Evolutionary conservation across 192 early-diverging fungal genomes (phyloP), one percentile per base, ranked within the genome.

Genomic region (Coemansia sp.): DNA sequence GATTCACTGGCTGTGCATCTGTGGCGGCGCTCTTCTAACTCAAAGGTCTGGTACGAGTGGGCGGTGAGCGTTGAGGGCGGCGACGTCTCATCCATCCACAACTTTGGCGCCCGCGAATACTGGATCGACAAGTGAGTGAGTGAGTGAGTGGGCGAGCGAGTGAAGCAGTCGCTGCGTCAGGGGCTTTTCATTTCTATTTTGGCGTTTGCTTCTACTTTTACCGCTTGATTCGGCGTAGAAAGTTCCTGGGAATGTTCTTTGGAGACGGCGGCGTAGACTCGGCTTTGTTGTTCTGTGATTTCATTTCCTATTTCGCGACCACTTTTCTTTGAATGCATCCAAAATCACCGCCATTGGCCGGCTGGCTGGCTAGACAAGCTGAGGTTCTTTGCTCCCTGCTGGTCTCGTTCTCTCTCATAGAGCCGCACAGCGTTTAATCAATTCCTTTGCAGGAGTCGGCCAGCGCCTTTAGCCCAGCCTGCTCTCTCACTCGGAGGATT

Each of bases 1-100:
- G 74, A 88, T 9, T 63, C 97, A 6, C 63, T 98, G 32, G 81
- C 84, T 63, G 85, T 94, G 12, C 85, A 92, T 65, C 91, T 98
- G 72, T 99, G 98, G 96, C 74, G 98, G 25, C 76, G 87, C 46
- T 85, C 91, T n/a, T 84, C 87, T 55, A 78, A 71, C 16, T 68
- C 91, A 44, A 97, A 94, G 65, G 92, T 95, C 11, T 99, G 98
- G 98, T 98, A 98, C 73, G 98, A 99, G 77, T 99, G 98, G 98
- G 72, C 81, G 38, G 90, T 90, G 4, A 9, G 51, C 13, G 22
- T 54, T 54, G 62, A 54, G 22, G 61, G 81, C 8, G 16, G 54
- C 1, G 56, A 59, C 20, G 49, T 63, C 14, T 78, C 76, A 43
- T 56, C 43, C 37, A 56, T 82, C 42, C 79, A 82, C 71, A 82